phyloP scores from a whole-genome alignment of 2,329 filamentous ascomycete genomes.

The Aspergillus versicolor region DNA sequence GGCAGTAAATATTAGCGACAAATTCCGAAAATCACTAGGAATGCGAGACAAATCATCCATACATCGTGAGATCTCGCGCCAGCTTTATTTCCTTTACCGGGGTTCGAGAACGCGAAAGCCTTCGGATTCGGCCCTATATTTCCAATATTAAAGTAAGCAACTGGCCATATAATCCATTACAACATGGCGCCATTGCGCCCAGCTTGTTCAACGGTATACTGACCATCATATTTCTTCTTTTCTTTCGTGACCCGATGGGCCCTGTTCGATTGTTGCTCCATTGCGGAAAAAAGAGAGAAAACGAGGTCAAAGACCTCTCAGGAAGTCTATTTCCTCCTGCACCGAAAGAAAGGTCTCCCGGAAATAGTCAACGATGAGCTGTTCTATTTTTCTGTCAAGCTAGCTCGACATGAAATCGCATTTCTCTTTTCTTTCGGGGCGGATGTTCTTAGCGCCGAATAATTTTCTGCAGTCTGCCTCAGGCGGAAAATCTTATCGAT shows the following conservation, averaged over 20 bases:
- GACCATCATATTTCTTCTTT: slow-evolving; percentile 73
- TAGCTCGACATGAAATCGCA: slow-evolving; percentile 4
- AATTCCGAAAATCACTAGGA: background rate
- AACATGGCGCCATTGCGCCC: background rate
- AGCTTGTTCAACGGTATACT: slow-evolving; percentile 26
- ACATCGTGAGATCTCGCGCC: slow-evolving; percentile 57
- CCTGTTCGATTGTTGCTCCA: slow-evolving; percentile 82
- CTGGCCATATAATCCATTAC: background rate
- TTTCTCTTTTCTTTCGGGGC: slow-evolving; percentile 22
- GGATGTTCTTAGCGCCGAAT: slow-evolving; percentile 26
- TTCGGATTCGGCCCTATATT: slow-evolving; percentile 74
- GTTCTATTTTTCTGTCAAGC: background rate
- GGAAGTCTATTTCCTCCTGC: slow-evolving; percentile 9
- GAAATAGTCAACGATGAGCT: background rate
- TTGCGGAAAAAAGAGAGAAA: slow-evolving; percentile 39
- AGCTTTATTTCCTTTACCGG: slow-evolving; percentile 75
- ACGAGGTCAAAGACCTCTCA: slow-evolving; percentile 29
- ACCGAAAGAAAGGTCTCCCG: background rate
- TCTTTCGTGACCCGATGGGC: slow-evolving; percentile 85
- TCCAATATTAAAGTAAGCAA: slow-evolving; percentile 8
- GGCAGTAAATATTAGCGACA: slow-evolving; percentile 16
- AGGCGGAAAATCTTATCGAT: slow-evolving; percentile 13
- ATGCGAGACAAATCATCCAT: slow-evolving; percentile 19
- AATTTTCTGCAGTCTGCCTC: slow-evolving; percentile 15
- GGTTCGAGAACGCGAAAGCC: slow-evolving; percentile 81